Conservation (phyloP, 169 alveolate genomes). For the Babesia ovis region DNA sequence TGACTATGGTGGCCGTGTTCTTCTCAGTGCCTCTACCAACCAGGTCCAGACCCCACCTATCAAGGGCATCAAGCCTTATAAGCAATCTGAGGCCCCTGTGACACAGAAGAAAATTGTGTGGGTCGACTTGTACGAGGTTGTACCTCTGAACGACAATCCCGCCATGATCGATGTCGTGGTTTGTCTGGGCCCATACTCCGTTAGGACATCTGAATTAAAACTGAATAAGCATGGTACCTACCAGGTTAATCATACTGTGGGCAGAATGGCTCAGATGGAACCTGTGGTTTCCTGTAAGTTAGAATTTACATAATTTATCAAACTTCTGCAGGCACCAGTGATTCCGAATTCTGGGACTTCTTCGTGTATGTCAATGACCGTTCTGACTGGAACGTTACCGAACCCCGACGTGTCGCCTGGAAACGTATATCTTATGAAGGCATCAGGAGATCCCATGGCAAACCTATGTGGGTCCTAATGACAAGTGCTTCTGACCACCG, state of each 20-base stretch:
- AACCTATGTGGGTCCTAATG: conserved; percentile 83
- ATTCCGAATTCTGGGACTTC: conserved; percentile 75
- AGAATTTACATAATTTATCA: not conserved
- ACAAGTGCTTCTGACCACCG: conserved; percentile 44
- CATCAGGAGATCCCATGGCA: conserved; percentile 68
- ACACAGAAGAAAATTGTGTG: conserved; percentile 70
- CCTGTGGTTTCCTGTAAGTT: conserved; percentile 74
- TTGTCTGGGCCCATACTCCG: conserved; percentile 73
- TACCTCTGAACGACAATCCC: conserved; percentile 52
- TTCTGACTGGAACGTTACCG: conserved; percentile 27
- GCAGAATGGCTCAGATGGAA: conserved; percentile 77
- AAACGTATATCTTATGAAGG: conserved; percentile 76
- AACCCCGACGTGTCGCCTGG: conserved; percentile 74
- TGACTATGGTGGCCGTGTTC: conserved; percentile 62
- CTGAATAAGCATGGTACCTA: conserved; percentile 56
- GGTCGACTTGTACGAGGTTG: conserved; percentile 75
- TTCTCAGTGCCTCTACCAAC: conserved; percentile 63
- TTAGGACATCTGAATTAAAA: conserved; percentile 20
- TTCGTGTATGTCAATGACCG: conserved; percentile 60
- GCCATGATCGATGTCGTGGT: conserved; percentile 51
- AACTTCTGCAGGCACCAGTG: conserved; percentile 46
- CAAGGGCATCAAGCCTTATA: conserved; percentile 61
- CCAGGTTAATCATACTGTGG: conserved; percentile 75
- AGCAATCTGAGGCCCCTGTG: conserved; percentile 60
- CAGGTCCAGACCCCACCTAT: conserved; percentile 59